Evolutionary conservation across 306 rosid genomes (phyloP), one percentile per base, ranked within the genome.

Genomic region (Fragaria nilgerrensis): DNA sequence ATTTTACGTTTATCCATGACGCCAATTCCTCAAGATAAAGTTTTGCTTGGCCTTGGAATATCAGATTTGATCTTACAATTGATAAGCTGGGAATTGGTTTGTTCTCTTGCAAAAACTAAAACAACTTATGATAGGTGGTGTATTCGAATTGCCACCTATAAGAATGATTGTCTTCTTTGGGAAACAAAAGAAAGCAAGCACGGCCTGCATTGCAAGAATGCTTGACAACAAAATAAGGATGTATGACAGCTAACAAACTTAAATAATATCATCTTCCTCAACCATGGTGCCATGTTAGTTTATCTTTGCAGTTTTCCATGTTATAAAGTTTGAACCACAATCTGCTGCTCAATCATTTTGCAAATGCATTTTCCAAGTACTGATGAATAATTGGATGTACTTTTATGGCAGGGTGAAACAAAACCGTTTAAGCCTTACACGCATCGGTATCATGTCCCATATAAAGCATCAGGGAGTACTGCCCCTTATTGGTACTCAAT

Each of bases 401-500:
- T 75, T 63, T 68, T 61, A 47, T 72, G 81, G 68, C 76, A 84
- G 87, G 87, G 90, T n/a, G 95, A 90, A 80, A 65, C 71, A 9
- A 71, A 25, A 66, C 85, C 92, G 59, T 88, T 90, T 80, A 88
- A 90, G 83, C 90, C 90, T 11, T 84, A 50, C 53, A 45, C 74
- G 4, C 52, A 81, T 20, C 87, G 90, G 37, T 87, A 79, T 58
- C 81, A 75, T 39, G 84, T 85, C 8, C 88, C 90, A 29, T 67
- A 71, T 44, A 69, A 56, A 53, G 84, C 75, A 70, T 78, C 86
- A n/a, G 41, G 48, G 48, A 78, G 74, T 72, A 36, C 81, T 58
- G 53, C 86, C 47, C 86, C 82, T 0, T 82, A 75, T 37, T 73
- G 71, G 78, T 87, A 76, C 84, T 84, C 90, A 20, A 78, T 87